Evolutionary conservation across 2,329 filamentous ascomycete species (phyloP).

Genomic region (Aphanoascus verrucosus): DNA sequence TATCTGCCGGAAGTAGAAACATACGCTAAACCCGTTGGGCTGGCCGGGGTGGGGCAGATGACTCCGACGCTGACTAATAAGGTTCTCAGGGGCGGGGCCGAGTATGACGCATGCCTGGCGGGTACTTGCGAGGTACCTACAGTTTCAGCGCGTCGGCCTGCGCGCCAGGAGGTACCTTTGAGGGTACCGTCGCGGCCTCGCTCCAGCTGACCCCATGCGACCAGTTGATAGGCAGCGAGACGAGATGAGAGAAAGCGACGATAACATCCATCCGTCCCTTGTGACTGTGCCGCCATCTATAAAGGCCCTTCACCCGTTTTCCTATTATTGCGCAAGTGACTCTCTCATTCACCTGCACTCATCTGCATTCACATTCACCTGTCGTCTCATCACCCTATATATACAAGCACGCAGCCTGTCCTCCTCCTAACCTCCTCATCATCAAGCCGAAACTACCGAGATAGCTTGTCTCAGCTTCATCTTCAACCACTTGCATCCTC

Average conservation of each 20-base stretch:
- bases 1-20: not conserved
- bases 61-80: conserved; percentile 3
- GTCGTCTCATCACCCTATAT: not conserved
- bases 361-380: not conserved
- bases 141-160: not conserved
- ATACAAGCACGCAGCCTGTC: not conserved
- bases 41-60: conserved; percentile 4
- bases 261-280: too few species aligned
- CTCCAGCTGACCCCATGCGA: not conserved
- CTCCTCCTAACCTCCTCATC: not conserved
- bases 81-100: not conserved
- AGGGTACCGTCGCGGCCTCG: not conserved
- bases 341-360: not conserved
- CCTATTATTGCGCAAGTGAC: not conserved
- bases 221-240: not conserved
- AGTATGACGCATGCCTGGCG: conserved; percentile 8
- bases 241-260: too few species aligned
- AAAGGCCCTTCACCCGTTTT: not conserved
- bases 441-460: not conserved
- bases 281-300: too few species aligned
- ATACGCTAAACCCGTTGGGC: not conserved
- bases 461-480: not conserved
- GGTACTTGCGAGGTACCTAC: not conserved
- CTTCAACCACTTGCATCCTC: not conserved
- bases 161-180: not conserved